phyloP scores from a whole-genome alignment of 768 basidiomycete genomes.

The Macrolepiota albuminosa region DNA sequence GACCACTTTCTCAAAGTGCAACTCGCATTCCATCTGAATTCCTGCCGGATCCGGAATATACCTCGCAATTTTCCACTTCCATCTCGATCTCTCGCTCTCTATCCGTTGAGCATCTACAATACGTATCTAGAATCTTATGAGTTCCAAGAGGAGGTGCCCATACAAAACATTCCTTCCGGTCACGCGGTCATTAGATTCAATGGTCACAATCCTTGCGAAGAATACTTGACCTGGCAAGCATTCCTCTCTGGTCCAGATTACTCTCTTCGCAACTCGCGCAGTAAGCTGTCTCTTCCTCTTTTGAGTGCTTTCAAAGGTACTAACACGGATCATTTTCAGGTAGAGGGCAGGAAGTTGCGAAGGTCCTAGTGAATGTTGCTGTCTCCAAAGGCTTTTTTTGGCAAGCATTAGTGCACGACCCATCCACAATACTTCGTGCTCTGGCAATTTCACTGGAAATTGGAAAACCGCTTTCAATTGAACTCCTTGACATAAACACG shows the following conservation, averaged over 20 bases:
- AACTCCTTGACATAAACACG: conserved; percentile 13
- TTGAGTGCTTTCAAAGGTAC: not conserved
- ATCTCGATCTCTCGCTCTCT: conserved; percentile 11
- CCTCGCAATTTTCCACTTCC: conserved; percentile 34
- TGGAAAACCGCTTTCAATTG: conserved; percentile 30
- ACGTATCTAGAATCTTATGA: conserved; percentile 32
- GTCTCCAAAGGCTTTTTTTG: conserved; percentile 31
- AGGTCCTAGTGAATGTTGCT: conserved; percentile 31
- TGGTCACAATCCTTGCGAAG: conserved; percentile 10
- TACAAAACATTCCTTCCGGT: conserved; percentile 15
- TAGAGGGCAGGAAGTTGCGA: conserved; percentile 24
- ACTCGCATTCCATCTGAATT: conserved; percentile 27
- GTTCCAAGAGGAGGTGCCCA: conserved; percentile 26
- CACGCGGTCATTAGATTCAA: conserved; percentile 25
- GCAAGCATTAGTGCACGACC: conserved; percentile 23
- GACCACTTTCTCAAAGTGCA: conserved; percentile 21
- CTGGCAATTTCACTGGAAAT: conserved; percentile 37
- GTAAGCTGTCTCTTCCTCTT: conserved; percentile 16
- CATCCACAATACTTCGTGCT: conserved; percentile 30
- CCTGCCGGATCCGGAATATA: conserved; percentile 24
- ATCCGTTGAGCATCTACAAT: conserved; percentile 17
- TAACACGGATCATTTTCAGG: conserved; percentile 12
- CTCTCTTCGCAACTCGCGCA: conserved; percentile 16
- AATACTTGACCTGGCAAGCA: conserved; percentile 29
- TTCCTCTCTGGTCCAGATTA: conserved; percentile 21